These are phyloP conservation scores for Eucalyptus victrix DNA, from an alignment of 345 rosid genomes.

Conservation along the genomic window DNA sequence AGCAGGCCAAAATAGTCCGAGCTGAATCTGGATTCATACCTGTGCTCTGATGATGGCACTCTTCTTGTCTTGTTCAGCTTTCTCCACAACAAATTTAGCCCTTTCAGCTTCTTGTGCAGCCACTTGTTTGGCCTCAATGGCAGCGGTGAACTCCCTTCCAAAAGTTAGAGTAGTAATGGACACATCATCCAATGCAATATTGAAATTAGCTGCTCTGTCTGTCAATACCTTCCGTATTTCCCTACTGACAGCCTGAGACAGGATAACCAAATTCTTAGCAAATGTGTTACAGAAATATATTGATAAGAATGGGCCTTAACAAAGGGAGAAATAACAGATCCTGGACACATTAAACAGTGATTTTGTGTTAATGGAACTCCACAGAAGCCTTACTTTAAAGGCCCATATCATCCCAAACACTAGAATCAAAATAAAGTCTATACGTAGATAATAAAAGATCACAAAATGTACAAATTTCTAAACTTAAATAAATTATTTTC, in stretches of 20 bases:
- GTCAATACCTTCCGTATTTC: slow-evolving; percentile 88
- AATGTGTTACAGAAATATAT: neutral
- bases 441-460: neutral
- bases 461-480: neutral
- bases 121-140: slow-evolving; percentile 94
- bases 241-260: slow-evolving; percentile 57
- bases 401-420: neutral
- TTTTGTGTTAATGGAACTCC: neutral
- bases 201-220: slow-evolving; percentile 62
- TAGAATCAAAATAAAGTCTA: neutral
- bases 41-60: slow-evolving; percentile 89
- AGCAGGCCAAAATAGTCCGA: neutral
- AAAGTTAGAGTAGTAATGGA: slow-evolving; percentile 89
- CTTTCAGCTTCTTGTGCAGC: slow-evolving; percentile 98
- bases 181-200: slow-evolving; percentile 85
- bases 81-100: slow-evolving; percentile 85
- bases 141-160: slow-evolving; percentile 90
- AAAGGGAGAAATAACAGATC: neutral
- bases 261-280: neutral
- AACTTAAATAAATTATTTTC: neutral
- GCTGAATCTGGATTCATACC: slow-evolving; percentile 23
- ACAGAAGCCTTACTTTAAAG: neutral
- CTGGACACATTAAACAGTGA: neutral
- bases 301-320: neutral
- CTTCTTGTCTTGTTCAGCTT: slow-evolving; percentile 91